Evolutionary conservation across 2,329 filamentous ascomycete species (phyloP).

Genomic region (Thielaviopsis euricoi): DNA sequence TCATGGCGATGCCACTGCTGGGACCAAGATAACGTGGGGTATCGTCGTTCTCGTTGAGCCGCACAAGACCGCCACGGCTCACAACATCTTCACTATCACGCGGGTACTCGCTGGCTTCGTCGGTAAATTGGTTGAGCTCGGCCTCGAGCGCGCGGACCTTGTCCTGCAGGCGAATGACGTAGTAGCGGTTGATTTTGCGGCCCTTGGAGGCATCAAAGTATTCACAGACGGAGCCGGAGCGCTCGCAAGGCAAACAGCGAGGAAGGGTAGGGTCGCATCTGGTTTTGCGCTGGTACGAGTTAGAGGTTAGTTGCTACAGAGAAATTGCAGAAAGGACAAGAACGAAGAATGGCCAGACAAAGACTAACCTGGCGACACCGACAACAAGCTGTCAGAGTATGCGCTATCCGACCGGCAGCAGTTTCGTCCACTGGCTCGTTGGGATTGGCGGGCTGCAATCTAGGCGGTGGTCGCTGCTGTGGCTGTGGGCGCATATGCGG

Average conservation of each 20-base stretch:
- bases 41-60: constrained; percentile 72
- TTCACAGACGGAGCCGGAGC: constrained; percentile 80
- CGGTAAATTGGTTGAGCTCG: constrained; percentile 63
- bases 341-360: not conserved
- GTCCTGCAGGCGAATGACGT: constrained; percentile 83
- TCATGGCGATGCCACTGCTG: constrained; percentile 91
- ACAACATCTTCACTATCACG: constrained; percentile 71
- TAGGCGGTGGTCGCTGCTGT: constrained; percentile 6
- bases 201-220: constrained; percentile 86
- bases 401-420: constrained; percentile 45
- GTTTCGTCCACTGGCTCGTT: constrained; percentile 14
- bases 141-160: constrained; percentile 68
- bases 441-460: constrained; percentile 10
- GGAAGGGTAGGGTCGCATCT: constrained; percentile 87
- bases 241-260: constrained; percentile 80
- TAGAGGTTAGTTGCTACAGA: not conserved
- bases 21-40: constrained; percentile 77
- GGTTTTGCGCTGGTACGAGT: constrained; percentile 60
- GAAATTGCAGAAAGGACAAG: not conserved
- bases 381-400: constrained; percentile 66
- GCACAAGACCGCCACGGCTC: constrained; percentile 70
- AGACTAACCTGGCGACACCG: constrained; percentile 53
- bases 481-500: constrained; percentile 7
- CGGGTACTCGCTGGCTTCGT: constrained; percentile 54
- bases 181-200: constrained; percentile 72